Conservation (phyloP, 177 flowering plant species). For the Viscum album region DNA sequence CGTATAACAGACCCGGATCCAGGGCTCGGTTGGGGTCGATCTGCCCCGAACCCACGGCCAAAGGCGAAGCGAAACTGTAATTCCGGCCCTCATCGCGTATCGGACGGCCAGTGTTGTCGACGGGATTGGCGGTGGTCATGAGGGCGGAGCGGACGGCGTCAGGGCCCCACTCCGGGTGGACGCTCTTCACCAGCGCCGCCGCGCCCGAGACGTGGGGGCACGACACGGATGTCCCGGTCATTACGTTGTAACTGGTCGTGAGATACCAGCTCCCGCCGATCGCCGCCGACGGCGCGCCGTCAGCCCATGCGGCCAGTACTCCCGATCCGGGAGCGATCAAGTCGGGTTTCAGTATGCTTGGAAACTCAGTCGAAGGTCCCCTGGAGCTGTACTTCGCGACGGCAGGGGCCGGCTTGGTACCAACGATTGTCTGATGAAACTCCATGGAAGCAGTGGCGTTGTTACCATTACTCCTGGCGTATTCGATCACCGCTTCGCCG, state of each 20-base stretch:
- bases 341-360: constrained; percentile 77
- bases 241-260: constrained; percentile 57
- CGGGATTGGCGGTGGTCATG: too few relatives aligned
- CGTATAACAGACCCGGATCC: too few relatives aligned
- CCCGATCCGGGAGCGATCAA: constrained; percentile 87
- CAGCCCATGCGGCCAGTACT: constrained; percentile 78
- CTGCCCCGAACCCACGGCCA: too few relatives aligned
- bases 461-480: constrained; percentile 24
- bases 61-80: too few relatives aligned
- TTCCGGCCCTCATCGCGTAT: too few relatives aligned
- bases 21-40: too few relatives aligned
- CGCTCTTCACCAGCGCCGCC: too few relatives aligned
- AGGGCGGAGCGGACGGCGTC: too few relatives aligned
- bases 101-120: too few relatives aligned
- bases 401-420: constrained; percentile 69
- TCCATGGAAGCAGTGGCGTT: constrained; percentile 48
- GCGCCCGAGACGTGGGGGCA: too few relatives aligned
- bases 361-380: constrained; percentile 67
- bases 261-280: constrained; percentile 39
- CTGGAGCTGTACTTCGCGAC: constrained; percentile 86
- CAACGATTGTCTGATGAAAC: constrained; percentile 64
- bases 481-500: constrained; percentile 49
- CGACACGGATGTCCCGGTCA: too few relatives aligned
- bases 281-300: constrained; percentile 55
- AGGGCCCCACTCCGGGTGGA: too few relatives aligned